phyloP scores from a whole-genome alignment of 495 filamentous ascomycete species.

The Beverwykella pulmonaria region DNA sequence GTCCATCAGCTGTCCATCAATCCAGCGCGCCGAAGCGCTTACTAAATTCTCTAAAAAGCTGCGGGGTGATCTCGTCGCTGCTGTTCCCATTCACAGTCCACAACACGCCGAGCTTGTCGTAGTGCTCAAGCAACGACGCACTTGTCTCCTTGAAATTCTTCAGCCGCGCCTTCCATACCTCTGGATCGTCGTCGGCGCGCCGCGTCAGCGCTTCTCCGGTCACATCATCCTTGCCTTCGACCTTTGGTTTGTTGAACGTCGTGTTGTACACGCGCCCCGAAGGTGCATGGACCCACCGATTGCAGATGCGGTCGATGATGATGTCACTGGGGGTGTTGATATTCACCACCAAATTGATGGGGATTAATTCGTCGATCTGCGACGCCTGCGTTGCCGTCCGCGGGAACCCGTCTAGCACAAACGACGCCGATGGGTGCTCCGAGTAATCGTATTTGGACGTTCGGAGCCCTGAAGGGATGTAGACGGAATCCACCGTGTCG shows the following conservation, averaged over 20 bases:
- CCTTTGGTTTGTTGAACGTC: constrained; percentile 81
- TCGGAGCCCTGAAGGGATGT: constrained; percentile 39
- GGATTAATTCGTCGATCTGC: constrained; percentile 74
- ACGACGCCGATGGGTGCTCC: constrained; percentile 77
- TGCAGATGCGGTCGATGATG: constrained; percentile 84
- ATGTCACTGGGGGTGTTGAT: constrained; percentile 69
- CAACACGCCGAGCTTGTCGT: constrained; percentile 80
- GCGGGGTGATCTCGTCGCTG: constrained; percentile 91
- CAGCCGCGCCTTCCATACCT: constrained; percentile 79
- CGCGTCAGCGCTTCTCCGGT: constrained; percentile 87
- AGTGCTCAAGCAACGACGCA: constrained; percentile 82
- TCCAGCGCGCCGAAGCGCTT: constrained; percentile 69
- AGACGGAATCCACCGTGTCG: constrained; percentile 44
- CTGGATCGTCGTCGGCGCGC: constrained; percentile 80
- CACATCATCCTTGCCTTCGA: constrained; percentile 81
- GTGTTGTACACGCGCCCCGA: constrained; percentile 94
- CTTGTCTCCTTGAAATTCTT: constrained; percentile 85
- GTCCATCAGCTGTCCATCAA: constrained; percentile 2
- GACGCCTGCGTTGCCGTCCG: constrained; percentile 80
- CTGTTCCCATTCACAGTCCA: constrained; percentile 85
- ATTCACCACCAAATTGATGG: constrained; percentile 87
- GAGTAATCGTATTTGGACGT: constrained; percentile 48
- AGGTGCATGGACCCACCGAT: constrained; percentile 90
- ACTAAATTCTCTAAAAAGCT: constrained; percentile 78
- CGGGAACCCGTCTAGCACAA: constrained; percentile 95